Base-by-base conservation (phyloP, 1,139 yeast genomes). In the Petasospora fabianii region DNA sequence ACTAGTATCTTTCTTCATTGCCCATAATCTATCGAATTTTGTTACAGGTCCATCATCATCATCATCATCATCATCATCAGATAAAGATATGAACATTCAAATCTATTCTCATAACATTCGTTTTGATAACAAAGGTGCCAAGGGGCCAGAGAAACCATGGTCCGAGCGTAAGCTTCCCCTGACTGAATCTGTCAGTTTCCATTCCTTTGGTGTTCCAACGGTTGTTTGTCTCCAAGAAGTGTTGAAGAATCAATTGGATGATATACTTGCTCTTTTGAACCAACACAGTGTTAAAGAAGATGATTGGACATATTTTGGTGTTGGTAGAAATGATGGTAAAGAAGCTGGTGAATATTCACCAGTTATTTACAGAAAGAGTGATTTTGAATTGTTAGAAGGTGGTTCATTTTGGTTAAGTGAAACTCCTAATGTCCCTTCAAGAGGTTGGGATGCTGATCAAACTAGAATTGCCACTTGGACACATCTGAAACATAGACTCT, bases 361-460 rank as follows among this genome's bases (percentile, higher is more conserved):
- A 1, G 61, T 73, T 13, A 49, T 73, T 26, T 73, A 51, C 53
- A 61, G 63, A 32, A 45, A 44, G 3, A 34, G 56, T 3, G 65
- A 69, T 15, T 73, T 75, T 68, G 44, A 48, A 16, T 43, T 69
- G 24, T 45, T 65, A 19, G 66, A 64, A 15, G 55, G 63, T 12
- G 49, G 55, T 14, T 65, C 72, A 1, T 65, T 60, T 39, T 71
- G 75, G 75, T 55, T 70, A 18, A 66, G 73, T 44, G 66, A 66
- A 29, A 71, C 77, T 3, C 78, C 78, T 0, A 68, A 66, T 6
- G 54, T 53, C 13, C 77, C 77, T 13, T 66, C 73, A 35, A 54
- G 57, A 38, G 81, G 81, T 3, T 76, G 81, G 81, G 81, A 76
- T 53, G 81, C 81, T 5, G 67, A 65, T 27, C 66, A 68, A 43